Evolutionary conservation across 495 filamentous ascomycete genomes (phyloP), one percentile per base, ranked within the genome.

Genomic region (Lentithecium fluviatile): DNA sequence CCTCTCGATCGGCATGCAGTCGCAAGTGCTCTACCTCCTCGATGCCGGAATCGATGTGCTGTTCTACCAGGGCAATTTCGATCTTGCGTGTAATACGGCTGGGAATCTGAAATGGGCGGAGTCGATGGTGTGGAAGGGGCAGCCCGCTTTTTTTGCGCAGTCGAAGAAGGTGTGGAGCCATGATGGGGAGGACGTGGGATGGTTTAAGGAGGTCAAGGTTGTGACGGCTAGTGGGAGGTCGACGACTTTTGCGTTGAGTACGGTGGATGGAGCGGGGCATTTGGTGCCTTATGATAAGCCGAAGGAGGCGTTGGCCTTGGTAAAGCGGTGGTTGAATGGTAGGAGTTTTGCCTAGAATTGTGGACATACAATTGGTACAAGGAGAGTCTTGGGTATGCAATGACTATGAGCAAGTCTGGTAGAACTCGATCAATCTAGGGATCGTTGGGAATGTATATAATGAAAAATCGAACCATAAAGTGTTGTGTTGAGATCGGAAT

Each of bases 1-100:
- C 20, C 3, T 7, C 7, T 69, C 70, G 52, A 0, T 71, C 55
- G 15, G 58, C 36, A 68, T 58, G 50, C 61, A 67, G 65, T 20
- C 64, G 6, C 60, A 70, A 37, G 70, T 79, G 0, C 38, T 64
- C 1, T 76, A 70, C 43, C 52, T 78, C 12, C 71, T 79, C 7
- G 45, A 69, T 7, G 70, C 69, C 47, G 61, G 68, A 6, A 69
- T 79, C 1, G 62, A 78, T 53, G 71, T 71, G 37, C 56, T 79
- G n/a, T 72, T 73, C 17, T 79, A 79, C 53, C 75, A 78, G 62
- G 76, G 77, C 0, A 79, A 78, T 51, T 68, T 79, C 1, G 77
- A 79, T 57, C 60, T 79, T 8, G 70, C 70, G 23, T 79, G 77
- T 46, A 79, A 79, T 50, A 78, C 77, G 1, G 76, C 76, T 2